Base-by-base conservation (phyloP, 768 basidiomycete species). In the Hirschioporus abietinus region DNA sequence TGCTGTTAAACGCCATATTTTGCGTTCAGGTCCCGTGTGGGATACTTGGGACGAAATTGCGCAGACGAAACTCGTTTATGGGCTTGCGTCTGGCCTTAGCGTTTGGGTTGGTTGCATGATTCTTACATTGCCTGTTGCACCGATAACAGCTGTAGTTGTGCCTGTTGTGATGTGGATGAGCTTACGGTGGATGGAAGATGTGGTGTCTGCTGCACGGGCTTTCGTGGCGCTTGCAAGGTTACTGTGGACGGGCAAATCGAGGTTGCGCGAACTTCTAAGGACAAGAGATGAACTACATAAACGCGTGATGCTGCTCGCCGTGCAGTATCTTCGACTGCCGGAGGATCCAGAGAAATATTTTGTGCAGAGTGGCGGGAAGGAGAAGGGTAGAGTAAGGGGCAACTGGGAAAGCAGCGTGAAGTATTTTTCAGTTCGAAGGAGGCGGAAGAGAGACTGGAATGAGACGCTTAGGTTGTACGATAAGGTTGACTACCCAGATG, bases 21-120 rank as follows among this genome's bases (percentile, higher is more conserved):
- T 25, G 23, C 89, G 87, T 77, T 88, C 84, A 0, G 93, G 93
- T 0, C 92, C 92, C 0, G 83, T 91, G 42, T 91, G 89, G 79
- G 91, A 95, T 72, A 93, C 91, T 0, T 93, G 87, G 84, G 93
- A 95, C 71, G 93, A 95, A 74, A 92, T 95, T 69, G 91, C 93
- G 12, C 91, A 95, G 73, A 91, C 92, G 76, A 95, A 94, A 74
- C 87, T 95, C 64, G 85, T 89, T 24, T 93, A 92, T 71, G 94
- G 94, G 10, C 82, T 95, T 35, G 71, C 88, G 9, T 88, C 92
- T 0, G 92, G 92, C 0, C 67, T 91, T 3, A 78, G 82, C 64
- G 91, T 93, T 34, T 93, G 91, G 86, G 64, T 81, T 35, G 67
- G 74, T 20, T 76, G 83, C 15, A 77, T 87, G 30, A 36, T 87